Evolutionary conservation across 371 early-diverging fungal genomes (phyloP), one percentile per base, ranked within the genome.

Genomic region (Circinella umbellata): DNA sequence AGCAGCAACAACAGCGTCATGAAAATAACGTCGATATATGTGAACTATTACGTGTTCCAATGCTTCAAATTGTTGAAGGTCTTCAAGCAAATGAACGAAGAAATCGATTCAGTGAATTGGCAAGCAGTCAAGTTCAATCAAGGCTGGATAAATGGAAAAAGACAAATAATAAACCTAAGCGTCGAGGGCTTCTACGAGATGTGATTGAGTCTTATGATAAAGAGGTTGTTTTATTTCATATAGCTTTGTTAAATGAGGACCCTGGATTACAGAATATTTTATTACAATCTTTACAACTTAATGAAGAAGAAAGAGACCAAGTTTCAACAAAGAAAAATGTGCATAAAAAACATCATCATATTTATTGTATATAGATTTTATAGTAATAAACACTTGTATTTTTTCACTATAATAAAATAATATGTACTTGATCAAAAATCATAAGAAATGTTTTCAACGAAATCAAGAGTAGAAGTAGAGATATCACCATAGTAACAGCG

Each of bases 21-120:
- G 27, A 66, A 10, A 47, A 57, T 15, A 18, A 61, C 18, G 72
- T 61, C 42, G 42, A 42, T 39, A 61, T 63, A 17, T 46, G 53
- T 18, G 69, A 73, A 18, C 18, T 64, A 13, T 42, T 73, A 15
- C 73, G 73, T 8, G 69, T 73, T 27, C 47, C 66, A 13, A 35
- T 69, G 35, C 65, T 73, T 14, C 73, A 73, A 63, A 69, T 73
- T 27, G 65, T 69, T 8, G 69, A 73, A 54, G 73, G 69, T 6
- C 53, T 73, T 10, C 55, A 63, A 9, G 69, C 66, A 13, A 53
- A 14, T 14, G 62, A 64, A 46, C 36, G 20, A 34, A 60, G 66
- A 17, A 63, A 61, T 20, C 48, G 53, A 34, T 73, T 73, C 35
- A 47, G 47, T 4, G 47, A 51, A 20, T 34, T 69, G 15, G 63